A percentile compares a stretch with the other conserved stretches of the same genome.
phyloP scores from a whole-genome alignment of 441 rosid genomes.

The Populus hybrid region DNA sequence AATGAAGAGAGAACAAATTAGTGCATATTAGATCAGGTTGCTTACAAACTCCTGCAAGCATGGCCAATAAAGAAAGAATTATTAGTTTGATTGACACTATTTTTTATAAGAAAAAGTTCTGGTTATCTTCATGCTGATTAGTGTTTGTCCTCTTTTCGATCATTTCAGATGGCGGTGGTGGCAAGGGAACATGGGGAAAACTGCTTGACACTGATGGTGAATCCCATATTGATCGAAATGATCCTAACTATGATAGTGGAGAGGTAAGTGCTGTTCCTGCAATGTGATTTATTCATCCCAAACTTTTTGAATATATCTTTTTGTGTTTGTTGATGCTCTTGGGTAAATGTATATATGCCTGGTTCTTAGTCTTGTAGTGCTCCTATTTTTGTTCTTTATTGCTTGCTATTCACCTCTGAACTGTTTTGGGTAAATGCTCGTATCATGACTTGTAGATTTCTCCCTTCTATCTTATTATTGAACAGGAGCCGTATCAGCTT shows the following conservation, averaged over 20 bases:
- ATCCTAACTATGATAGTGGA: conserved; percentile 97
- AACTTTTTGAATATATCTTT: not conserved
- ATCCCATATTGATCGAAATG: conserved; percentile 65
- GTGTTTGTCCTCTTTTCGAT: conserved; percentile 7
- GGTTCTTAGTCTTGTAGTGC: not conserved
- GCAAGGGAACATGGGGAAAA: conserved; percentile 96
- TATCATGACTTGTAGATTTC: not conserved
- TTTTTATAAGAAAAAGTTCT: not conserved
- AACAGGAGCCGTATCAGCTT: conserved; percentile 85
- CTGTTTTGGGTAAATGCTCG: not conserved
- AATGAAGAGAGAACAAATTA: not conserved
- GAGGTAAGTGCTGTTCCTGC: conserved; percentile 48
- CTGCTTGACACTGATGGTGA: conserved; percentile 80
- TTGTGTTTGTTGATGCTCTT: not conserved
- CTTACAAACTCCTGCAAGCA: not conserved
- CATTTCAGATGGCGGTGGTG: conserved; percentile 82
- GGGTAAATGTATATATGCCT: not conserved
- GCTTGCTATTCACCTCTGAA: not conserved
- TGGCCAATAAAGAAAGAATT: not conserved
- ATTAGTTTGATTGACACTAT: not conserved
- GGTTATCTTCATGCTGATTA: conserved; percentile 4
- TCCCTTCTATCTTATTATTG: not conserved
- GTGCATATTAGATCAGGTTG: not conserved
- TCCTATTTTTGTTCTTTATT: not conserved
- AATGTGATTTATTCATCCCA: conserved; percentile 2